phyloP scores from a whole-genome alignment of 441 rosid species.

The Syzygium syzygioides region DNA sequence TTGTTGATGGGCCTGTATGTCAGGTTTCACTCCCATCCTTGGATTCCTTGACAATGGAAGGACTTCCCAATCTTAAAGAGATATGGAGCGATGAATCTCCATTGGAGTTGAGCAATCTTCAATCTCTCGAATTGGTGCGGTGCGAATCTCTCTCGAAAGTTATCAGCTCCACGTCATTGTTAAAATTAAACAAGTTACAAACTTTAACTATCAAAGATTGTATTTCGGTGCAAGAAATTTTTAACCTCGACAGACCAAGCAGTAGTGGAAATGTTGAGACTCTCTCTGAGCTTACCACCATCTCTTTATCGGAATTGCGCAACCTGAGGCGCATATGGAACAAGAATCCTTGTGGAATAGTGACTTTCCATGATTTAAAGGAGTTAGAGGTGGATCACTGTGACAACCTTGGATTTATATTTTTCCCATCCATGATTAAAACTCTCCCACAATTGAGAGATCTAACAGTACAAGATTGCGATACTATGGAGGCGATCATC shows the following conservation, averaged over 20 bases:
- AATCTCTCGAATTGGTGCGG: background rate
- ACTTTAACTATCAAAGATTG: background rate
- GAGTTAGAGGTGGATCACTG: accelerated
- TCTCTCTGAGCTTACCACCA: background rate
- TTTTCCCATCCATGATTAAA: no score
- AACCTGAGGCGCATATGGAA: background rate
- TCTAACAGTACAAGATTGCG: no score
- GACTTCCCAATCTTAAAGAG: background rate
- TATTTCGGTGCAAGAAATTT: background rate
- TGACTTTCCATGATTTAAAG: background rate
- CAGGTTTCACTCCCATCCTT: background rate
- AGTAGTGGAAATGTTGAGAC: background rate
- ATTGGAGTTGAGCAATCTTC: background rate
- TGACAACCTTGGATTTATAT: no score
- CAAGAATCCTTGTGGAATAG: background rate
- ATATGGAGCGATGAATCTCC: background rate
- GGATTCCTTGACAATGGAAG: background rate
- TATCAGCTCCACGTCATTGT: accelerated
- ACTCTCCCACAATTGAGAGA: no score
- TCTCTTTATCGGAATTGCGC: accelerated
- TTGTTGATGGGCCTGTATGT: accelerated
- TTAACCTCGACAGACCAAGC: background rate
- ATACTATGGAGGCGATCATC: no score
- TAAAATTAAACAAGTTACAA: background rate
- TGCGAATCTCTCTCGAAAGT: background rate